Conservation (phyloP, 2,329 filamentous ascomycete genomes). For the Sclerotinia nivalis region DNA sequence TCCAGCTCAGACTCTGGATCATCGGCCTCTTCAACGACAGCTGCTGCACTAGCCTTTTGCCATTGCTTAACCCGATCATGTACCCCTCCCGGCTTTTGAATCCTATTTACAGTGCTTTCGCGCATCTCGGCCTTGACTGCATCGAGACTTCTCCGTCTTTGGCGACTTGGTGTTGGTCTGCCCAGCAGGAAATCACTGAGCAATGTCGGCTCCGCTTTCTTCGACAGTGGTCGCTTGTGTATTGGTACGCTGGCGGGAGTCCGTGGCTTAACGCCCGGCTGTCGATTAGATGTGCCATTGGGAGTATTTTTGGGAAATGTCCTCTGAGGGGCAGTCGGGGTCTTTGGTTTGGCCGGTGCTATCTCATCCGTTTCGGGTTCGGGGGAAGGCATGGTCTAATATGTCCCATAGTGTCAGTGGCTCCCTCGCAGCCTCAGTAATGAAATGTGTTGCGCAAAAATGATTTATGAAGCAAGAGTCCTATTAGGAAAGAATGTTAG, state of each 20-base stretch:
- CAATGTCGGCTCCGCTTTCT: conserved; percentile 49
- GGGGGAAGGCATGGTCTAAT: conserved; percentile 25
- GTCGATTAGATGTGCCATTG: conserved; percentile 31
- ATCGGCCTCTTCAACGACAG: conserved; percentile 55
- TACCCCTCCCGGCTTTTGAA: conserved; percentile 66
- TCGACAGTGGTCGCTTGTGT: conserved; percentile 29
- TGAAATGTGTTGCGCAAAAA: conserved; percentile 6
- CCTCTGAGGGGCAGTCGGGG: conserved; percentile 26
- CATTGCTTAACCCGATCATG: conserved; percentile 78
- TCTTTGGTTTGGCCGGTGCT: conserved; percentile 19
- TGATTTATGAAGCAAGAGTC: neutral
- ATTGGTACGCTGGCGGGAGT: conserved; percentile 37
- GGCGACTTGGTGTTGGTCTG: conserved; percentile 56
- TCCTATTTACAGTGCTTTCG: conserved; percentile 56
- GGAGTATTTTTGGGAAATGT: conserved; percentile 30
- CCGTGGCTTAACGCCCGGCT: conserved; percentile 27
- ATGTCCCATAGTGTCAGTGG: conserved; percentile 13
- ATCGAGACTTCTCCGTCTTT: conserved; percentile 59
- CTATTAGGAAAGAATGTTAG: neutral
- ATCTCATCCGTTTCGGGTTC: conserved; percentile 22
- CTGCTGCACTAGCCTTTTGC: conserved; percentile 75
- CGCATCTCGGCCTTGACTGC: conserved; percentile 55
- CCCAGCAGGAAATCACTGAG: conserved; percentile 60
- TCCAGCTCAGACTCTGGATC: conserved; percentile 56
- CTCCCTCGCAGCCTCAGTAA: neutral